phyloP scores from a whole-genome alignment of 2,329 filamentous ascomycete species.

The Neonectria neomacrospora region DNA sequence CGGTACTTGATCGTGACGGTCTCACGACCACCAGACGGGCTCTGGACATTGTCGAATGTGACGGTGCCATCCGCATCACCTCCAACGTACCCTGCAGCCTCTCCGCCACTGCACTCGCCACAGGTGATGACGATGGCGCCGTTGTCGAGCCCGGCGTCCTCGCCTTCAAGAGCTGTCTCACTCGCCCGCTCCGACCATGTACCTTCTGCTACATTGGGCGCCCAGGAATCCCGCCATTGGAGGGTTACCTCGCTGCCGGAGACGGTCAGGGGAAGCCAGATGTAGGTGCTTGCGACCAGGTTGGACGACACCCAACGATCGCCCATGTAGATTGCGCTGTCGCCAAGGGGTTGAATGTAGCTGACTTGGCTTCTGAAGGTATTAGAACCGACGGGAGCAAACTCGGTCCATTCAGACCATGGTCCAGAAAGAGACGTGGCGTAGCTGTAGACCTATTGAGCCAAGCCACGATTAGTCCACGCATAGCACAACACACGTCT shows the following conservation, averaged over 20 bases:
- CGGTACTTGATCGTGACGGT: constrained; percentile 66
- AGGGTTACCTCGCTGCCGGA: constrained; percentile 60
- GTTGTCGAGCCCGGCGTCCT: constrained; percentile 56
- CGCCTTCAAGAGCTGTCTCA: constrained; percentile 60
- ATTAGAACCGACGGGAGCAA: constrained; percentile 64
- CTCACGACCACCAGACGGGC: constrained; percentile 51
- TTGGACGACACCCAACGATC: constrained; percentile 73
- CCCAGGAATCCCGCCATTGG: constrained; percentile 64
- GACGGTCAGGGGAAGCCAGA: constrained; percentile 71
- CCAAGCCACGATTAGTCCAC: background rate
- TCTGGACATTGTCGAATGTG: constrained; percentile 51
- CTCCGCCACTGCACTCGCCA: constrained; percentile 60
- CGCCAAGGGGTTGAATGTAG: constrained; percentile 62
- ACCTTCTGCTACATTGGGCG: constrained; percentile 56
- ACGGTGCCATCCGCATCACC: constrained; percentile 42
- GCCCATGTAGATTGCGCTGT: constrained; percentile 69
- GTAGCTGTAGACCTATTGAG: constrained; percentile 61
- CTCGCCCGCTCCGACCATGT: constrained; percentile 51
- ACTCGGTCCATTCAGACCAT: constrained; percentile 70
- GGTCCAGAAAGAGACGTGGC: constrained; percentile 66
- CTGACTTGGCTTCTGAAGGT: constrained; percentile 70
- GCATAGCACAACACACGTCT: background rate
- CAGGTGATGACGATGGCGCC: constrained; percentile 61
- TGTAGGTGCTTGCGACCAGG: constrained; percentile 69
- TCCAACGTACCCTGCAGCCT: constrained; percentile 66